Percentiles rank a stretch among this genome's conserved stretches.
Conservation (phyloP, 2,329 filamentous ascomycete genomes). For the Trichoderma guizhouense region DNA sequence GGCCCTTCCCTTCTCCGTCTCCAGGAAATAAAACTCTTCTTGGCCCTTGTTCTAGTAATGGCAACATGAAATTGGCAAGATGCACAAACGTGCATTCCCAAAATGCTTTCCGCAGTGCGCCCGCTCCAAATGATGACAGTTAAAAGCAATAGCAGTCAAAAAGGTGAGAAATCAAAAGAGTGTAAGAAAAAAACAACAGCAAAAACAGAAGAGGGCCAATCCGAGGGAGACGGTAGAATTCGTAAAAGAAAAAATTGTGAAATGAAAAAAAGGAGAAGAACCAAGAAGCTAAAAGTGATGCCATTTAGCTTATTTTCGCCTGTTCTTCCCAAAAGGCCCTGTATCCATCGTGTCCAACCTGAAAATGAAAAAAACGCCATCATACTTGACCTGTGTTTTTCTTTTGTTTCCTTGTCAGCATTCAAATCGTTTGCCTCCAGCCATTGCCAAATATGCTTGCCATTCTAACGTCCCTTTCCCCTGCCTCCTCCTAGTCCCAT, state of each 20-base stretch:
- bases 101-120: conserved; percentile 10
- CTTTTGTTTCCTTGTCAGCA: conserved; percentile 14
- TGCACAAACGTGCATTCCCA: neutral
- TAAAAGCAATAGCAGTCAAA: conserved; percentile 4
- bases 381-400: conserved; percentile 7
- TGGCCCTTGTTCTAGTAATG: neutral
- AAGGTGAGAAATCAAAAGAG: neutral
- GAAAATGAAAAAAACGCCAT: conserved; percentile 13
- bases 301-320: neutral
- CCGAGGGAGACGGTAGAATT: neutral
- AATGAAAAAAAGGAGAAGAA: neutral
- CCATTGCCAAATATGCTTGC: conserved; percentile 8
- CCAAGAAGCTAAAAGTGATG: conserved; percentile 9
- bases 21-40: neutral
- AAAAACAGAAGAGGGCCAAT: neutral
- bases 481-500: neutral
- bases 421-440: conserved; percentile 11
- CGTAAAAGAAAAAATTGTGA: neutral
- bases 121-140: neutral
- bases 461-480: neutral
- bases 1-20: neutral
- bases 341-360: conserved; percentile 17
- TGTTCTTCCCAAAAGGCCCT: conserved; percentile 11
- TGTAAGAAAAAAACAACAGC: conserved; percentile 1
- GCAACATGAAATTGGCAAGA: neutral